phyloP scores from a whole-genome alignment of 2,329 filamentous ascomycete species.

The Pseudovirgaria hyperparasitica region DNA sequence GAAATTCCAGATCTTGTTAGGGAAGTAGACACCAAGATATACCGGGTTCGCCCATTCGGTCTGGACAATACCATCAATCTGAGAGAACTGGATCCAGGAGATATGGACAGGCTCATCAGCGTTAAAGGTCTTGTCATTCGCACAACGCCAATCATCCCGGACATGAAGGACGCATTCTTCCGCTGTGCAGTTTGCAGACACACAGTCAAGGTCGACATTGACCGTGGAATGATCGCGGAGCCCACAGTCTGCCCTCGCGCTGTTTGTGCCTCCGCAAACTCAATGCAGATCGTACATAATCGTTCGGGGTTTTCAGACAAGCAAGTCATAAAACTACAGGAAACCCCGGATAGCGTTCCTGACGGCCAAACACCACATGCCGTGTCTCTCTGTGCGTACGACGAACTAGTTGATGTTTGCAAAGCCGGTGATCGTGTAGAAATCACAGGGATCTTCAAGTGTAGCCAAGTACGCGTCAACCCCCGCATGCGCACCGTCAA shows the following conservation, averaged over 20 bases:
- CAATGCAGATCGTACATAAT: slow-evolving; percentile 97
- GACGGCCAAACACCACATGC: slow-evolving; percentile 96
- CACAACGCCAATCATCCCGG: slow-evolving; percentile 89
- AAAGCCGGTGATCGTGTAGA: slow-evolving; percentile 94
- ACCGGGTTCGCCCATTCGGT: slow-evolving; percentile 81
- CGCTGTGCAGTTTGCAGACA: slow-evolving; percentile 88
- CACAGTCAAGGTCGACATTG: slow-evolving; percentile 78
- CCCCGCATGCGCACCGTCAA: slow-evolving; percentile 86
- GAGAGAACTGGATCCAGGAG: slow-evolving; percentile 82
- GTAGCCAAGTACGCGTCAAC: slow-evolving; percentile 86
- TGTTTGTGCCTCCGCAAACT: slow-evolving; percentile 75
- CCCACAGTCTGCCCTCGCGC: slow-evolving; percentile 78
- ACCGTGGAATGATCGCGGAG: slow-evolving; percentile 91
- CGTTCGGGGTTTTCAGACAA: slow-evolving; percentile 91
- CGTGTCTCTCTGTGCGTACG: slow-evolving; percentile 90
- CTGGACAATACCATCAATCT: slow-evolving; percentile 80
- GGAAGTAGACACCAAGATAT: slow-evolving; percentile 67
- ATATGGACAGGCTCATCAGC: slow-evolving; percentile 77
- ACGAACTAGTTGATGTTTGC: slow-evolving; percentile 93
- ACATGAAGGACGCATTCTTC: slow-evolving; percentile 99
- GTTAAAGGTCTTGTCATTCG: slow-evolving; percentile 95
- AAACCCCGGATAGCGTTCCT: slow-evolving; percentile 89
- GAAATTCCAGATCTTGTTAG: slow-evolving; percentile 57
- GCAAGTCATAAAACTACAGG: slow-evolving; percentile 96
- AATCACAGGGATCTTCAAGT: slow-evolving; percentile 93